These are phyloP conservation scores for Monilinia vaccinii-corymbosi DNA, from an alignment of 2,329 filamentous ascomycete species.

Conservation along the genomic window DNA sequence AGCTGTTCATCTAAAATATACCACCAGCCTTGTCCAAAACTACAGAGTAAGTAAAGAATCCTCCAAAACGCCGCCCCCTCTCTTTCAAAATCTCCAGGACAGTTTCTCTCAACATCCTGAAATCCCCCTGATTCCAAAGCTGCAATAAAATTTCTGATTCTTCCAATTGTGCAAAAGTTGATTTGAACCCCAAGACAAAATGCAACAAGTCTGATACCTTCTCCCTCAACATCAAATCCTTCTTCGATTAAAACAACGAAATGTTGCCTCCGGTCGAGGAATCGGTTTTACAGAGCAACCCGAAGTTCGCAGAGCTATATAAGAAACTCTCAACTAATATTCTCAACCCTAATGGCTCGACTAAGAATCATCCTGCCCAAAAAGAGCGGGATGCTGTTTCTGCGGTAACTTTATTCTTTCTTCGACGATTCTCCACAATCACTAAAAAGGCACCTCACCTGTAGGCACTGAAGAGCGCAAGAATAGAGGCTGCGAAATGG, in stretches of 20 bases:
- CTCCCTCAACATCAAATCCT: not conserved
- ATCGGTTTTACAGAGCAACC: constrained; percentile 45
- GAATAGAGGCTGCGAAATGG: constrained; percentile 39
- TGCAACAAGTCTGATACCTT: not conserved
- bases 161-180: not conserved
- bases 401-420: constrained; percentile 37
- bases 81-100: not conserved
- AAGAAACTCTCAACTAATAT: constrained; percentile 43
- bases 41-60: not conserved
- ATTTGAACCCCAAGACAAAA: not conserved
- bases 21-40: not conserved
- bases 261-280: constrained; percentile 54
- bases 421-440: not conserved
- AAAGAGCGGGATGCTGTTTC: constrained; percentile 41
- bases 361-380: constrained; percentile 40
- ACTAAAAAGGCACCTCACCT: constrained; percentile 27
- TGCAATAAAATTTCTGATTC: not conserved
- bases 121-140: not conserved
- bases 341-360: constrained; percentile 49
- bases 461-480: constrained; percentile 42
- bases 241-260: not conserved
- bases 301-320: constrained; percentile 51
- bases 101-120: not conserved
- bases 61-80: not conserved
- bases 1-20: not conserved